Conservation (phyloP, 1,139 yeast genomes). For the Candida freyschussii region DNA sequence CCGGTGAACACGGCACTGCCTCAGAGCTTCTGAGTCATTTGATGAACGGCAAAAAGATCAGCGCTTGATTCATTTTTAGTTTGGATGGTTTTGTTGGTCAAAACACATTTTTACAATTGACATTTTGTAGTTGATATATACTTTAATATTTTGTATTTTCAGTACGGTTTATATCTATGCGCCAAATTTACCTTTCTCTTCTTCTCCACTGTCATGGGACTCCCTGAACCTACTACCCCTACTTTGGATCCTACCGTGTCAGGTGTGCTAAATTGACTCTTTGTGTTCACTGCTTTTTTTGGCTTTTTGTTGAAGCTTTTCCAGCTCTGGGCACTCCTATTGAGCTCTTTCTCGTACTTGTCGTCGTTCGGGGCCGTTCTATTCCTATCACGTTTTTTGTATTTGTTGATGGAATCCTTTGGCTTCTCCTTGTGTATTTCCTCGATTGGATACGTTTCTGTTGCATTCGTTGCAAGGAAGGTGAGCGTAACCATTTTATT, state of each 20-base stretch:
- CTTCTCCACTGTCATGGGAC: constrained; percentile 14
- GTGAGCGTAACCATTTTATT: constrained; percentile 13
- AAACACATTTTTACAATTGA: not conserved
- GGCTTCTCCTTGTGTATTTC: constrained; percentile 14
- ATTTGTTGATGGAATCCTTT: constrained; percentile 9
- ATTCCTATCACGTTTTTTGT: constrained; percentile 11
- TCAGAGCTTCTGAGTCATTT: constrained; percentile 66
- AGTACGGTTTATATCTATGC: constrained; percentile 10
- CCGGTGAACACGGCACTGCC: constrained; percentile 35
- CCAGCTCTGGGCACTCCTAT: constrained; percentile 30
- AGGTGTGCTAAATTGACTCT: constrained; percentile 26
- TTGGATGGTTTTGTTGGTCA: not conserved
- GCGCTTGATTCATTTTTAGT: constrained; percentile 24
- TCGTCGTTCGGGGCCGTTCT: constrained; percentile 8
- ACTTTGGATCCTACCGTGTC: constrained; percentile 26
- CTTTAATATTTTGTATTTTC: not conserved
- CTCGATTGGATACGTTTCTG: constrained; percentile 12
- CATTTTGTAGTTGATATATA: not conserved
- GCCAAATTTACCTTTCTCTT: constrained; percentile 6
- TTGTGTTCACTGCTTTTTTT: constrained; percentile 22
- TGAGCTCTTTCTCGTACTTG: constrained; percentile 15
- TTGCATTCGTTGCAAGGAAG: constrained; percentile 8
- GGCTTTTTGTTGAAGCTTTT: constrained; percentile 28
- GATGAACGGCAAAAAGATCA: constrained; percentile 58
- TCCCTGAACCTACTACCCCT: constrained; percentile 26